These are phyloP conservation scores for Tuber calosporum DNA, from an alignment of 495 filamentous ascomycete genomes.

Conservation along the genomic window DNA sequence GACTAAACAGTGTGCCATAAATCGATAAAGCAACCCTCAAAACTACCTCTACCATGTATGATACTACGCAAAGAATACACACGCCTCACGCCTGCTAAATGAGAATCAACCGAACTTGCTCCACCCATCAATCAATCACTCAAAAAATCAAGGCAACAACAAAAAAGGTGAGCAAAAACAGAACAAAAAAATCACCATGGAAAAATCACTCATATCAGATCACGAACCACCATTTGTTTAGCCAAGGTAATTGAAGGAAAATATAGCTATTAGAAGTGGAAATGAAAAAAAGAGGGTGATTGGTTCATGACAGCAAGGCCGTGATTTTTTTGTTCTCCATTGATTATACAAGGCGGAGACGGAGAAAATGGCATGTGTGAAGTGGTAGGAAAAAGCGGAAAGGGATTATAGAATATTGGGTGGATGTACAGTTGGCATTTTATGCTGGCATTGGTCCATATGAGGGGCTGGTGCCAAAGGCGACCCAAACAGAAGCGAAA, in stretches of 20 bases:
- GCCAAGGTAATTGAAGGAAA: not conserved
- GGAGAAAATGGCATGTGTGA: not conserved
- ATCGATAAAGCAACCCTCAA: not conserved
- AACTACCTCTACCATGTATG: not conserved
- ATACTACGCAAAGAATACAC: not conserved
- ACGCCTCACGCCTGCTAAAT: not conserved
- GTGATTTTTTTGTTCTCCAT: not conserved
- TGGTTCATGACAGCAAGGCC: not conserved
- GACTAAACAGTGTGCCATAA: not conserved
- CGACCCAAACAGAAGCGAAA: not conserved
- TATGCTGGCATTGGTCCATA: not conserved
- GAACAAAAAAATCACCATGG: not conserved
- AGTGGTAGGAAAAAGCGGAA: not conserved
- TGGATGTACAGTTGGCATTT: constrained; percentile 1
- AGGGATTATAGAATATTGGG: not conserved
- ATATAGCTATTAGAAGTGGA: not conserved
- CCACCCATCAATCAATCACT: not conserved
- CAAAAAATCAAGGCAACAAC: not conserved
- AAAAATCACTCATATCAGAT: not conserved
- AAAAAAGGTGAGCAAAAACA: not conserved
- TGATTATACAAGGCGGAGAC: not conserved
- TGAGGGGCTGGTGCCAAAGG: not conserved
- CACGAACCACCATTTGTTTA: not conserved
- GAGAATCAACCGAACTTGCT: not conserved
- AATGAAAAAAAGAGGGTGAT: not conserved